Evolutionary conservation across 805 yeast species (phyloP), one percentile per base, ranked within the genome.

Genomic region (Candida ipomoeae): DNA sequence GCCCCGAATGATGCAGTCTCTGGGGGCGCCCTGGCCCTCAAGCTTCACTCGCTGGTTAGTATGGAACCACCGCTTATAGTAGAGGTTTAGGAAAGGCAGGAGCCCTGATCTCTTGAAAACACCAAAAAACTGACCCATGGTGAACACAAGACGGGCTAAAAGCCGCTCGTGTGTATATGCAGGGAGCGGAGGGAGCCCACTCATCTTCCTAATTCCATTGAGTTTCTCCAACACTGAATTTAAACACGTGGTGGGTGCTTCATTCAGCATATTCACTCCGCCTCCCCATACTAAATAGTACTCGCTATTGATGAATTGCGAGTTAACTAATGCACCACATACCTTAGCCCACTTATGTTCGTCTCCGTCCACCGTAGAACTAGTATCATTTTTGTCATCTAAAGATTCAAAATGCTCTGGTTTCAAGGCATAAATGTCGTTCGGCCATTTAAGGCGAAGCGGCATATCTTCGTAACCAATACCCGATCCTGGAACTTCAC

Each of bases 381-480:
- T 62, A 10, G 71, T 68, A 14, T 70, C 64, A 32, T 69, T 55
- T 42, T 67, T 66, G 26, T 70, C 74, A 13, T 63, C 55, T 10
- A 67, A 21, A 14, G 52, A 48, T 48, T 56, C 54, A 57, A 65
- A 77, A 55, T 70, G 79, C 48, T 82, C 83, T 0, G 96, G 95
- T 49, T 80, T 82, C 58, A 82, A 64, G 3, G 85, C 82, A 62
- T 89, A 94, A 13, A 94, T 70, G 66, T 94, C 99, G 64, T 94
- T 94, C 1, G 99, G 99, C 99, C 99, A 94, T 64, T 94, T 94
- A 52, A 94, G 77, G 46, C 82, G 77, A 14, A 92, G 74, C 0
- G 96, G 97, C 57, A 94, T 67, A 42, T 82, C 85, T 18, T 82
- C 84, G 63, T 84, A 89, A 0, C 87, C 89, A 0, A 69, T 67